Percentiles rank a stretch among this genome's conserved stretches.
Evolutionary conservation across 2,329 filamentous ascomycete genomes (phyloP).

Genomic region (Fusarium cyanostomum): DNA sequence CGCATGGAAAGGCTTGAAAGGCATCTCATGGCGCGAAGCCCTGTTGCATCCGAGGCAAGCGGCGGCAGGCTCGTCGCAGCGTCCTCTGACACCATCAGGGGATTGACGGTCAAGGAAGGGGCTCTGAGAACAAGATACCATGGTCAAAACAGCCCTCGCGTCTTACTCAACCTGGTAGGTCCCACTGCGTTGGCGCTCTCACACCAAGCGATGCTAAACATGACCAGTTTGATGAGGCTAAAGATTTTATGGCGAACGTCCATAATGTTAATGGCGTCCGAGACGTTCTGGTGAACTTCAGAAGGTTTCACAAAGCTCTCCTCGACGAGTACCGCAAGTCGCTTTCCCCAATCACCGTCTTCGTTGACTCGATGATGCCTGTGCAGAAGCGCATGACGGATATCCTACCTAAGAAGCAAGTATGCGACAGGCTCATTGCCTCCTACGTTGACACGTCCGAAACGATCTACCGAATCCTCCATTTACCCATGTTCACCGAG

Average conservation of each 20-base stretch:
- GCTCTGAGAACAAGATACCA: conserved; percentile 60
- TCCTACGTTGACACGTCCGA: conserved; percentile 62
- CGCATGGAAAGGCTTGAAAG: conserved; percentile 65
- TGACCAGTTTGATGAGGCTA: conserved; percentile 62
- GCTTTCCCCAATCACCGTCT: conserved; percentile 63
- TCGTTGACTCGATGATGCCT: conserved; percentile 67
- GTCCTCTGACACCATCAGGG: conserved; percentile 58
- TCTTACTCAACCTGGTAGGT: conserved; percentile 63
- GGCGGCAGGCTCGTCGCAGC: conserved; percentile 47
- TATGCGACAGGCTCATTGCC: conserved; percentile 62
- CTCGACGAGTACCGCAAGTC: conserved; percentile 59
- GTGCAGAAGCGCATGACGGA: conserved; percentile 67
- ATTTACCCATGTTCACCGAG: conserved; percentile 60
- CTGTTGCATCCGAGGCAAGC: conserved; percentile 51
- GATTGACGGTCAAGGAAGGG: conserved; percentile 59
- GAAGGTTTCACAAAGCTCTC: conserved; percentile 58
- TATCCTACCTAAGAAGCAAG: conserved; percentile 60
- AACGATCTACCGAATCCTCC: conserved; percentile 63
- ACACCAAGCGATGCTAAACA: conserved; percentile 10
- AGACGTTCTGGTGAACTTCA: conserved; percentile 57
- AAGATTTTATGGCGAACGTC: conserved; percentile 58
- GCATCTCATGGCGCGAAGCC: conserved; percentile 55
- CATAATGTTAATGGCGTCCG: conserved; percentile 52
- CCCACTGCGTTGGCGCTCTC: neutral
- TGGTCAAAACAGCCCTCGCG: conserved; percentile 62